Conservation (phyloP, 495 filamentous ascomycete genomes). For the Aspergillus kassunensis region DNA sequence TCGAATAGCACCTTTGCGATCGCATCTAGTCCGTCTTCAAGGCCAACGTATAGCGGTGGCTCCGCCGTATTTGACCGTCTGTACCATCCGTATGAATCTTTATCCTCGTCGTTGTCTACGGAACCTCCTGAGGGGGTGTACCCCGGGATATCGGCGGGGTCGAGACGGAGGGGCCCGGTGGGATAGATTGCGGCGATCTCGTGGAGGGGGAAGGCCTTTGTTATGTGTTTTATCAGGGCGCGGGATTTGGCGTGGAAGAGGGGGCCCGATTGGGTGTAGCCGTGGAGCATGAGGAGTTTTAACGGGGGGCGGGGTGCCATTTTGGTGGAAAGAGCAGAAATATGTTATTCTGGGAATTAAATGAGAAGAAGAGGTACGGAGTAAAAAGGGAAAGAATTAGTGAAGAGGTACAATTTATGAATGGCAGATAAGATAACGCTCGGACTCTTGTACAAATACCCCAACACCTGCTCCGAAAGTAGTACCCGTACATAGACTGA, state of each 20-base stretch:
- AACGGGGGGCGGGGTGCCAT: slow-evolving; percentile 32
- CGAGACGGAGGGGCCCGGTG: slow-evolving; percentile 53
- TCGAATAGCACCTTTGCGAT: slow-evolving; percentile 56
- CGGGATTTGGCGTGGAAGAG: slow-evolving; percentile 87
- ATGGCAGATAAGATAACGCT: too few species aligned
- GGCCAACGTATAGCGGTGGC: slow-evolving; percentile 57
- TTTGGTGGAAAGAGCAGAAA: not conserved
- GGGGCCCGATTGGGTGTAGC: slow-evolving; percentile 88
- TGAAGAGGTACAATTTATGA: too few species aligned
- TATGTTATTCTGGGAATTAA: not conserved
- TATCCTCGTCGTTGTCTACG: slow-evolving; percentile 27
- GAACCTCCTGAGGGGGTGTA: slow-evolving; percentile 36
- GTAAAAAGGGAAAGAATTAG: not conserved
- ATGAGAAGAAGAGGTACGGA: not conserved
- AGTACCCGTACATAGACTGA: too few species aligned
- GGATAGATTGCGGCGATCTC: slow-evolving; percentile 51
- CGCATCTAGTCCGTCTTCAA: slow-evolving; percentile 58
- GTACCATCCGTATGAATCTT: slow-evolving; percentile 84
- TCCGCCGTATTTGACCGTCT: slow-evolving; percentile 49
- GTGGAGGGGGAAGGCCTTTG: slow-evolving; percentile 62
- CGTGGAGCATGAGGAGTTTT: slow-evolving; percentile 56
- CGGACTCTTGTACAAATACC: too few species aligned
- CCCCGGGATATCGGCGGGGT: slow-evolving; percentile 67
- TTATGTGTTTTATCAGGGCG: slow-evolving; percentile 75
- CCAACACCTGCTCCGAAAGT: too few species aligned